Evolutionary conservation across 140 eudicot genomes (phyloP).

Genomic region (Oenanthe javanica): DNA sequence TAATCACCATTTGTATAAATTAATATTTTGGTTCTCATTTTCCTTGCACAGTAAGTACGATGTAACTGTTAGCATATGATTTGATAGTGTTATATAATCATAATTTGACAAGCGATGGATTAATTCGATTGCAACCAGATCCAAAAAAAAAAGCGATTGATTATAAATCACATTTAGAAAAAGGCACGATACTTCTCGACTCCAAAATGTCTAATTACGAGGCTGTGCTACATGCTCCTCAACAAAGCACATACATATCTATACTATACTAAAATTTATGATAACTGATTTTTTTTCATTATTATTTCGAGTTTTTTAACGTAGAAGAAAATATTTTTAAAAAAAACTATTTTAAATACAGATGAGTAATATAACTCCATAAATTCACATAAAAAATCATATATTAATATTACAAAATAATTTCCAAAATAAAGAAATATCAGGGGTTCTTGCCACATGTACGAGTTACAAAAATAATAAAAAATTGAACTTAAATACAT

Average conservation of each 20-base stretch:
- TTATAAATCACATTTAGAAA: not conserved
- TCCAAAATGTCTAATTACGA: not conserved
- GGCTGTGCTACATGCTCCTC: not conserved
- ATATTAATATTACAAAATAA: too few relatives aligned
- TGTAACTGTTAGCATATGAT: not conserved
- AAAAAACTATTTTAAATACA: too few relatives aligned
- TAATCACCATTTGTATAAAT: not conserved
- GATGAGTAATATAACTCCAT: too few relatives aligned
- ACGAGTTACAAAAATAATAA: not conserved
- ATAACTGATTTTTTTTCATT: too few relatives aligned
- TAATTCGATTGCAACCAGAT: not conserved
- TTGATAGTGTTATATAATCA: too few relatives aligned
- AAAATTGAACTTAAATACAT: not conserved
- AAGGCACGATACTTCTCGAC: not conserved
- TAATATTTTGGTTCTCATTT: not conserved
- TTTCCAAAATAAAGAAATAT: not conserved
- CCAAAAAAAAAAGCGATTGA: not conserved
- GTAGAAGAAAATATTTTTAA: too few relatives aligned
- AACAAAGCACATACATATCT: not conserved
- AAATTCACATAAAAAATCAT: too few relatives aligned
- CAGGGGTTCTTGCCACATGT: not conserved
- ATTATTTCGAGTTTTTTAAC: too few relatives aligned
- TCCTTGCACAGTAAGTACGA: not conserved
- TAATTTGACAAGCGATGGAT: not conserved
- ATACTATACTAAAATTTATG: too few relatives aligned